Evolutionary conservation across 1,139 yeast genomes (phyloP), one percentile per base, ranked within the genome.

Genomic region (Geotrichum fermentans): DNA sequence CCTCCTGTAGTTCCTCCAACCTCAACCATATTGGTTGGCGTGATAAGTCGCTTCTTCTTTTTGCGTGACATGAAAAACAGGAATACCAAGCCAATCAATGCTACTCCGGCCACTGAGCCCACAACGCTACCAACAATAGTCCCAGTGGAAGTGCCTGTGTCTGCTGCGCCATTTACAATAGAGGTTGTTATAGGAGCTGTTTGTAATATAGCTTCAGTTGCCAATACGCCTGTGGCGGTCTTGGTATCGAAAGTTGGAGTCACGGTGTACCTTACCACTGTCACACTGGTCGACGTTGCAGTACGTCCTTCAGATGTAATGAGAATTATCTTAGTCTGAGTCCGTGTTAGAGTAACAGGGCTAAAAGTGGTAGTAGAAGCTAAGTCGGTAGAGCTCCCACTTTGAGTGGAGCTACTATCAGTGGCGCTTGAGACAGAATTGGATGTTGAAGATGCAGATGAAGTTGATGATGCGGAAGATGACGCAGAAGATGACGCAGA

Each of bases 111-210:
- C 13, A 72, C 63, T 1, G 72, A 61, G 2, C 78, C 78, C 28
- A 73, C 69, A 2, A 72, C 70, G 4, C 73, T 66, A 1, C 77
- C 78, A 0, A 74, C 77, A 44, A 73, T 68, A 0, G 70, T 61
- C 2, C 71, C 69, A 3, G 54, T 41, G 16, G 24, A 17, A 16
- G 50, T 35, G n/a, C 50, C 34, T 29, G 28, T 30, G 18, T 43
- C 22, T 18, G 39, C 22, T n/a, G 33, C 45, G 17, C 45, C 34
- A 18, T 38, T 20, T 13, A 45, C 38, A 10, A 26, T 17, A 10
- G 49, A 37, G 5, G 47, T 37, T 1, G 47, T 34, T 14, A 32
- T 37, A 10, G 55, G 32, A 13, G 49, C 32, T 18, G 52, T 33
- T 4, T 10, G 34, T 20, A 34, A 14, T n/a, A 39, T 35, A 1